Evolutionary conservation across 306 rosid species (phyloP), one percentile per base, ranked within the genome.

Genomic region (Cyamopsis tetragonoloba): DNA sequence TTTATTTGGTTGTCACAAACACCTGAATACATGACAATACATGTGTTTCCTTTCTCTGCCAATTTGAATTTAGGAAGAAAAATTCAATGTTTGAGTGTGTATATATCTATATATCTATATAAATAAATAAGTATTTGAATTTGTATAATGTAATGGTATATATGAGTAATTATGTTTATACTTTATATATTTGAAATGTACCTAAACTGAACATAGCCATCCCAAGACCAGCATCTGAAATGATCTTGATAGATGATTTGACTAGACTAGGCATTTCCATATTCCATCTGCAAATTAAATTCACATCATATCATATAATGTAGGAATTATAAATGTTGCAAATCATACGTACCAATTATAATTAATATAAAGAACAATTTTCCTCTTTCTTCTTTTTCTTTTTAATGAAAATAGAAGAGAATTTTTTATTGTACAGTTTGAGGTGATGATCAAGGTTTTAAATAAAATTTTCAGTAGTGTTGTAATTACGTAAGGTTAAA

Each of bases 201-300:
- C 97, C 97, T 53, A 91, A 89, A 72, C 97, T 91, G 78, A 91
- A 91, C 97, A 91, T 87, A 31, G 98, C 98, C 98, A 91, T 91
- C 72, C 98, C 98, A 47, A 91, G 96, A 42, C 98, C 92, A 12
- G 98, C 98, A 76, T 91, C 98, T 6, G 98, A 91, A 65, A 91
- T 68, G 65, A 91, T 91, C 54, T 91, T 78, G 49, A 89, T 83
- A 53, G 96, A 91, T 77, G 91, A 76, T 1, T 91, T 85, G 30
- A 91, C 64, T 42, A 92, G 73, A 60, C 83, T 86, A 37, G 98
- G 98, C 98, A 91, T 89, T 72, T 81, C 51, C 65, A 92, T 41
- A 43, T 85, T 53, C 96, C 95, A 91, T 85, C 97, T 91, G 76
- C 76, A 79, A 48, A 55, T 14, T n/a, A n/a, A n/a, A 46, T 31